Evolutionary conservation across 2,329 filamentous ascomycete species (phyloP).

Genomic region (Dactylellina sp.): DNA sequence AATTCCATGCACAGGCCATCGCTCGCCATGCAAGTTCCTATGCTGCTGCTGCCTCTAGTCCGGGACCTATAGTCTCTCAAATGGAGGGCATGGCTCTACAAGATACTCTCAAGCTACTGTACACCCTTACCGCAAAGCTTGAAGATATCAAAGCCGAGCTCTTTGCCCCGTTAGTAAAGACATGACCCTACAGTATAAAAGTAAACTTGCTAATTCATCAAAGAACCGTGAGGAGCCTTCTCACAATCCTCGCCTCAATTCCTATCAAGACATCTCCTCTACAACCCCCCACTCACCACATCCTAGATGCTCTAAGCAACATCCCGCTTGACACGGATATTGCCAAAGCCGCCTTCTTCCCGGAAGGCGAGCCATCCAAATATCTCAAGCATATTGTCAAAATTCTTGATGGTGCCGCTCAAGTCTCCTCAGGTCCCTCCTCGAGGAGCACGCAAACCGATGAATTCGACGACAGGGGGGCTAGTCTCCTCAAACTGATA

Average conservation of each 20-base stretch:
- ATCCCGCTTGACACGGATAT: constrained; percentile 72
- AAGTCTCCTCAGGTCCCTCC: background rate
- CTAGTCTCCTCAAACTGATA: constrained; percentile 80
- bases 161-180: constrained; percentile 31
- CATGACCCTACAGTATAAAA: background rate
- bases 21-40: constrained; percentile 74
- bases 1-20: constrained; percentile 65
- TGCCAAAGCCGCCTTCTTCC: constrained; percentile 72
- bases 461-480: constrained; percentile 78
- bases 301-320: constrained; percentile 85
- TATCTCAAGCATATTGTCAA: constrained; percentile 69
- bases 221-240: constrained; percentile 73
- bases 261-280: constrained; percentile 74
- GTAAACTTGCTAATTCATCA: constrained; percentile 3
- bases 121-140: constrained; percentile 75
- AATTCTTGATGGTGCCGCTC: constrained; percentile 35
- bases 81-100: constrained; percentile 83
- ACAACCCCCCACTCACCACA: constrained; percentile 75
- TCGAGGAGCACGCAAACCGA: constrained; percentile 59
- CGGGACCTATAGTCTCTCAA: constrained; percentile 61
- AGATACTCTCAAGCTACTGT: constrained; percentile 87
- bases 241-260: constrained; percentile 74
- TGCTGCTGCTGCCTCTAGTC: constrained; percentile 59
- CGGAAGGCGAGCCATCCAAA: constrained; percentile 19
- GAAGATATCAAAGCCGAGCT: constrained; percentile 23